Conservation (phyloP, 2,329 filamentous ascomycete genomes). For the Calonectria montana region DNA sequence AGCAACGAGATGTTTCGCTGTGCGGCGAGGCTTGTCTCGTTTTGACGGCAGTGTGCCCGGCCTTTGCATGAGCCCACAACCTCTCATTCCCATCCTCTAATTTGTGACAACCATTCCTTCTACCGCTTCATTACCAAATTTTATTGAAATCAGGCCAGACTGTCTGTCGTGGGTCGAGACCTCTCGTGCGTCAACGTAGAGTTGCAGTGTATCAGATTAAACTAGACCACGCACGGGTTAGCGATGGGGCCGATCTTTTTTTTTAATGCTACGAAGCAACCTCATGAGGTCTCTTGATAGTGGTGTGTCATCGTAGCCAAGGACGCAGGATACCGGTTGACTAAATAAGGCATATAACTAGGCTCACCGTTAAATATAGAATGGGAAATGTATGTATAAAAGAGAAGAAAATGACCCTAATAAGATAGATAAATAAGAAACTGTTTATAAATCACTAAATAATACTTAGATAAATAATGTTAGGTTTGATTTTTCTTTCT, state of each 20-base stretch:
- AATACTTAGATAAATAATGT: too few relatives aligned
- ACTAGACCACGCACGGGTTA: background rate
- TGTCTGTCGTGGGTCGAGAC: background rate
- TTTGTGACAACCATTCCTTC: background rate
- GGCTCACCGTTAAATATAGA: too few relatives aligned
- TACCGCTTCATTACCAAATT: background rate
- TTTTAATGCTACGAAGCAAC: background rate
- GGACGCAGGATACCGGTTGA: too few relatives aligned
- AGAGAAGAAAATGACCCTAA: too few relatives aligned
- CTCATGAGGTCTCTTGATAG: background rate
- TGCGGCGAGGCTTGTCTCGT: background rate
- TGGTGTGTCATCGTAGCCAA: background rate
- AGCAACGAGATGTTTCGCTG: background rate
- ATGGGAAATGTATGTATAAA: too few relatives aligned
- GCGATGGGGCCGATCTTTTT: too few relatives aligned
- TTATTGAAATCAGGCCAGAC: background rate
- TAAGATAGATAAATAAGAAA: too few relatives aligned
- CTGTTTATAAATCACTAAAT: too few relatives aligned
- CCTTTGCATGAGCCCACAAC: background rate
- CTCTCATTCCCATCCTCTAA: background rate
- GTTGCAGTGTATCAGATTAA: background rate
- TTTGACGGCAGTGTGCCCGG: background rate
- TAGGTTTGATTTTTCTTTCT: too few relatives aligned
- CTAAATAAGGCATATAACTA: too few relatives aligned
- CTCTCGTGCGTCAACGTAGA: background rate